Evolutionary conservation across 148 eudicot genomes (phyloP).

Genomic region (Hydrangea macrophylla): DNA sequence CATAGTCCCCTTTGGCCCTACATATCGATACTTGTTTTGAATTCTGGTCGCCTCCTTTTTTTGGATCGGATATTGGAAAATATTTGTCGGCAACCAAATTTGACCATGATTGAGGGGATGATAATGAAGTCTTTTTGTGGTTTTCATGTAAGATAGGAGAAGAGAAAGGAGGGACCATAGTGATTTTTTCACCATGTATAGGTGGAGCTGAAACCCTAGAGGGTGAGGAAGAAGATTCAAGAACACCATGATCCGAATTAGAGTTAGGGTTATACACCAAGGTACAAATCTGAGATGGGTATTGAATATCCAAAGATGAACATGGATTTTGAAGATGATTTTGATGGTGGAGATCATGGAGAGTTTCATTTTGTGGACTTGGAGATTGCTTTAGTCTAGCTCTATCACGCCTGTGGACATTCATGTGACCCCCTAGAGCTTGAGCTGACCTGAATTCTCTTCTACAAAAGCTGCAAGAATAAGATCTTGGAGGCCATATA

Average conservation of each 20-base stretch:
- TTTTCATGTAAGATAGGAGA: slow-evolving; percentile 16
- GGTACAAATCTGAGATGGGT: slow-evolving; percentile 13
- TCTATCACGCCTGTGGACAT: slow-evolving; percentile 80
- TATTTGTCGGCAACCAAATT: slow-evolving; percentile 17
- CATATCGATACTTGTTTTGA: slow-evolving; percentile 1
- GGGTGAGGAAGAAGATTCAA: slow-evolving; percentile 18
- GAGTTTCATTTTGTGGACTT: slow-evolving; percentile 12
- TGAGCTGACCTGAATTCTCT: slow-evolving; percentile 90
- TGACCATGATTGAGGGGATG: slow-evolving; percentile 26
- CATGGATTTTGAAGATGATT: slow-evolving; percentile 10
- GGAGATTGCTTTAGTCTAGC: slow-evolving; percentile 62
- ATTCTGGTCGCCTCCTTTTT: slow-evolving; percentile 1
- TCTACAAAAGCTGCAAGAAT: slow-evolving; percentile 73
- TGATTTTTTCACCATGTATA: slow-evolving; percentile 6
- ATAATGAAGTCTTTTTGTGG: slow-evolving; percentile 4
- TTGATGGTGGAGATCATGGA: slow-evolving; percentile 14
- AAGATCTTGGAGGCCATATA: slow-evolving; percentile 89
- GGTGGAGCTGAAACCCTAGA: slow-evolving; percentile 27
- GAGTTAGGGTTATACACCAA: slow-evolving; percentile 32
- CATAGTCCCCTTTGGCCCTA: slow-evolving; percentile 19
- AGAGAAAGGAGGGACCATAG: slow-evolving; percentile 22
- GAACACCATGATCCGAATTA: slow-evolving; percentile 16
- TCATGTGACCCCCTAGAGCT: slow-evolving; percentile 96
- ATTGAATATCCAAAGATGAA: slow-evolving; percentile 14
- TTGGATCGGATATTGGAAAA: slow-evolving; percentile 10